Evolutionary conservation across 306 rosid species (phyloP).

Genomic region (Cucurbita moschata): DNA sequence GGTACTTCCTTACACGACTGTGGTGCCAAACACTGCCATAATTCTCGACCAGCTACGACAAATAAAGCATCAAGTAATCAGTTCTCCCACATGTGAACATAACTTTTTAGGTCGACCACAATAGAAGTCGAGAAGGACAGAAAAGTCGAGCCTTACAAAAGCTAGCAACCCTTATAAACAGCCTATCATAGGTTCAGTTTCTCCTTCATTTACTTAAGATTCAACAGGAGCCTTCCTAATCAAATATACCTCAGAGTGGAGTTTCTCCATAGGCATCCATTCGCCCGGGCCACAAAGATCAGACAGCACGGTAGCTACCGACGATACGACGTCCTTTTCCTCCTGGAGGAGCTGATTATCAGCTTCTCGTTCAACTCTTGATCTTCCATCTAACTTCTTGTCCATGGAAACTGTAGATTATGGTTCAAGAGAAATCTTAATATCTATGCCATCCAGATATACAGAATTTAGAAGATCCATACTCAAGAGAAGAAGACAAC

Average conservation of each 20-base stretch:
- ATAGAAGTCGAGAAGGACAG: background rate
- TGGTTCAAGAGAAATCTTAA: background rate
- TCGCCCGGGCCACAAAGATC: constrained; percentile 99
- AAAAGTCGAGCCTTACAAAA: background rate
- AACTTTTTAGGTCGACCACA: background rate
- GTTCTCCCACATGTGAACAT: background rate
- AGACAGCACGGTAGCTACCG: constrained; percentile 94
- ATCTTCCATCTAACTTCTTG: constrained; percentile 78
- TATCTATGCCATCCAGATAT: background rate
- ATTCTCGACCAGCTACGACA: constrained; percentile 62
- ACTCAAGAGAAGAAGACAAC: background rate
- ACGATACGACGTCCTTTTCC: constrained; percentile 96
- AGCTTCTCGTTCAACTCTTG: constrained; percentile 74
- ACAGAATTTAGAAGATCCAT: background rate
- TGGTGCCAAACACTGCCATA: constrained; percentile 77
- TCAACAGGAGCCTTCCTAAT: background rate
- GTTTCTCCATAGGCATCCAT: constrained; percentile 99
- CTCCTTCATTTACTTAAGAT: background rate
- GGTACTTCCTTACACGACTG: constrained; percentile 73
- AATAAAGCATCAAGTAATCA: background rate
- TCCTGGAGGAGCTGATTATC: constrained; percentile 88
- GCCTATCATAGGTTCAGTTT: no score
- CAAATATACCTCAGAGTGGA: constrained; percentile 71
- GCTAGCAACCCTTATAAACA: background rate
- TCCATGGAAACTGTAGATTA: constrained; percentile 31